Evolutionary conservation across 768 basidiomycete species (phyloP).

Genomic region (Lentinula edodes): DNA sequence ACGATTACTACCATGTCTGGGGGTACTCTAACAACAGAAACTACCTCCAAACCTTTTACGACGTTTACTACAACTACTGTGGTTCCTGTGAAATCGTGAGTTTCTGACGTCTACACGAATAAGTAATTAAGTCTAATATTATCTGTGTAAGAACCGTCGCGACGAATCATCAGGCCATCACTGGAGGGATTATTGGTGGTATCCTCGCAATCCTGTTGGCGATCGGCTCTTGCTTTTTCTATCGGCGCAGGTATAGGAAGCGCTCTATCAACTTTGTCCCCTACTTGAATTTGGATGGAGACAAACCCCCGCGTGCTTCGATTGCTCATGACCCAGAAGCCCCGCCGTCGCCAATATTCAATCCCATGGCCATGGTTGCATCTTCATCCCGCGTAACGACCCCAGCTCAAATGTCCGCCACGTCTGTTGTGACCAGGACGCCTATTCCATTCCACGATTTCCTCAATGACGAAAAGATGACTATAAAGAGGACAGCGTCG

Average conservation of each 20-base stretch:
- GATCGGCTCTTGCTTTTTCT: background rate
- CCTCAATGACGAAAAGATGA: background rate
- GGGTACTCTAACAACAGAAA: background rate
- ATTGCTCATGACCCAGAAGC: background rate
- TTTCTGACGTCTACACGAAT: background rate
- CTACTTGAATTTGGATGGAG: background rate
- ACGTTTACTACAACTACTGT: background rate
- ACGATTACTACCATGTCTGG: background rate
- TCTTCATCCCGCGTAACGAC: background rate
- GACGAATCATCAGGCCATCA: background rate
- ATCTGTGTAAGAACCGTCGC: background rate
- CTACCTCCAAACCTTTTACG: background rate
- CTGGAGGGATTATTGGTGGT: background rate
- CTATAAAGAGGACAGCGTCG: background rate
- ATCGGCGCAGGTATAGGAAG: background rate
- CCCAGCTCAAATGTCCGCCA: too few relatives aligned
- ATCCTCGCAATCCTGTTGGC: background rate
- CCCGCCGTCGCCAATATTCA: background rate
- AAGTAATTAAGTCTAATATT: background rate
- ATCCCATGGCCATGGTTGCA: conserved; percentile 2
- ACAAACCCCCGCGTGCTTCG: background rate
- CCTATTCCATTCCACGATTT: background rate
- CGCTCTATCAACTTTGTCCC: background rate
- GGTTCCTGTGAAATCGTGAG: background rate
- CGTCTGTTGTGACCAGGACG: background rate